Conservation (phyloP, 768 basidiomycete genomes). For the Panaeolus cyanescens region DNA sequence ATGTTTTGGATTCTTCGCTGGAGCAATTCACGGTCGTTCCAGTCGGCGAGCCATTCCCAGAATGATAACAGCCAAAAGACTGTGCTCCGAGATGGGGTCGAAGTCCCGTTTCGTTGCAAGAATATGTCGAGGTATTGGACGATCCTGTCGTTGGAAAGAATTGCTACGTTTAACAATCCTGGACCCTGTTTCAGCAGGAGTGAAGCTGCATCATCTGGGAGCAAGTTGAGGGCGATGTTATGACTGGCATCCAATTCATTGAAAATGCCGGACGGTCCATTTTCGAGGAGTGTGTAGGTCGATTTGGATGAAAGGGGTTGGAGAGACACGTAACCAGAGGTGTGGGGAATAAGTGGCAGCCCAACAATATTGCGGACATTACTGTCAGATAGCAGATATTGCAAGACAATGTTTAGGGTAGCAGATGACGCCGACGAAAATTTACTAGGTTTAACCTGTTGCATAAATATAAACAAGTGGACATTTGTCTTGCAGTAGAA, state of each 20-base stretch:
- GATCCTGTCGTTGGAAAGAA: slow-evolving; percentile 25
- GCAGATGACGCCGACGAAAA: slow-evolving; percentile 10
- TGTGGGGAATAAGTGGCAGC: slow-evolving; percentile 37
- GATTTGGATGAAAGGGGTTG: not conserved
- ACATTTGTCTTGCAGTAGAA: not conserved
- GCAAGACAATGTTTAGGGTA: slow-evolving; percentile 15
- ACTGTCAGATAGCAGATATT: slow-evolving; percentile 35
- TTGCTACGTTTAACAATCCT: slow-evolving; percentile 29
- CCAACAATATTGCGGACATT: slow-evolving; percentile 35
- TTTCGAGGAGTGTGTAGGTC: slow-evolving; percentile 29
- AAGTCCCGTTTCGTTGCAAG: slow-evolving; percentile 23
- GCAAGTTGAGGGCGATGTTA: slow-evolving; percentile 29
- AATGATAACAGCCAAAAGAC: slow-evolving; percentile 40
- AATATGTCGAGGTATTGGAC: slow-evolving; percentile 30
- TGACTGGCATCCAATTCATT: slow-evolving; percentile 25
- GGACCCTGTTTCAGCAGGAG: slow-evolving; percentile 24
- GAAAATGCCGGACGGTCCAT: slow-evolving; percentile 27
- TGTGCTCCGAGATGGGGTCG: slow-evolving; percentile 13
- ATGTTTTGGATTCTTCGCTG: slow-evolving; percentile 8
- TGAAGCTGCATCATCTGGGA: slow-evolving; percentile 23
- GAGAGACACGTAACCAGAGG: slow-evolving; percentile 21
- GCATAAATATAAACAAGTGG: not conserved
- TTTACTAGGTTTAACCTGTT: slow-evolving; percentile 15
- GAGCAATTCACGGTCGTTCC: slow-evolving; percentile 19
- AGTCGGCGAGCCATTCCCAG: slow-evolving; percentile 43